Base-by-base conservation (phyloP, 2,329 filamentous ascomycete species). In the Pseudogymnoascus sp. region DNA sequence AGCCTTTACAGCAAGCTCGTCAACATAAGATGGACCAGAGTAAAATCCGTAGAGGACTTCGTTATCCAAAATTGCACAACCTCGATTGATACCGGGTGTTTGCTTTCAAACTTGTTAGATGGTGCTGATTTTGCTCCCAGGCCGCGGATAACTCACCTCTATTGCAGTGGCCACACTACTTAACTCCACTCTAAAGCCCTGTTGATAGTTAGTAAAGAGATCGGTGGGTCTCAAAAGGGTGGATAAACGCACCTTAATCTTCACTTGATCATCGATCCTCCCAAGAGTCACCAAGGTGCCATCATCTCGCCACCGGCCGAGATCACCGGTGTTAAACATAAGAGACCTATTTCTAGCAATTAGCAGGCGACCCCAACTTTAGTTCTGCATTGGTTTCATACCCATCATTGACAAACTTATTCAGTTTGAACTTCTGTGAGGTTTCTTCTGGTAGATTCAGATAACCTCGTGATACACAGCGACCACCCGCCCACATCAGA, bases 291-390 rank as follows among this genome's bases (percentile, higher is more conserved):
- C 77, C 38, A 86, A 74, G 26, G 76, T 78, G 10, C 84, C 83
- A 67, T 83, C 79, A 1, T 75, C 69, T 38, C 76, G 75, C 82
- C 83, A 86, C 11, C 76, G 75, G 16, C 80, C 82, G 21, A 86
- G 76, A 67, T 86, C 84, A 6, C 83, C 84, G 1, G 84, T 86
- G 68, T 83, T 82, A 72, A 83, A 86, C 80, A 86, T 85, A 67
- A 74, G 75, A 2, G 73, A 75, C 2, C 78, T 80, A 47, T 37
- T 56, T 8, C 11, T 42, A 50, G 44, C 13, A n/a, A 13, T 16
- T 26, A 21, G 26, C 31, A 19, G 24, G 47, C 8, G 40, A 50
- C 6, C 16, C 5, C n/a, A 50, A 50, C 5, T 3, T 10, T 29
- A 38, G 47, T 59, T 63, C 6, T n/a, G 1, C 26, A 16, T n/a